A percentile compares a stretch with the other conserved stretches of the same genome.
These are phyloP conservation scores for Diutina catenulata DNA, from an alignment of 1,139 yeast genomes.

Conservation along the genomic window DNA sequence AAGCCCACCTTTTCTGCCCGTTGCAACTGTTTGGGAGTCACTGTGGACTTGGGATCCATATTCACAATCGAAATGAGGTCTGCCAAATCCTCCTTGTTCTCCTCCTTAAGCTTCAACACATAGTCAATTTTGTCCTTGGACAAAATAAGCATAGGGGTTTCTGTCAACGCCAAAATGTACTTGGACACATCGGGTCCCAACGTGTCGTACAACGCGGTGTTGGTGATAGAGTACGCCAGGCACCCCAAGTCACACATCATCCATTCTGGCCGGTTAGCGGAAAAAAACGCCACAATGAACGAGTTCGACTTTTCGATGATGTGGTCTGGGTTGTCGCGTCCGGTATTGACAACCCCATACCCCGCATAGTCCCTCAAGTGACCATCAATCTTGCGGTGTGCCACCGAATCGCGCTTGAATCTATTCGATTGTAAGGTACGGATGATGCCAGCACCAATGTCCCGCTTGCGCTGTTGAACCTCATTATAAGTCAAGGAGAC, in stretches of 20 bases:
- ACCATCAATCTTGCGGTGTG: constrained; percentile 17
- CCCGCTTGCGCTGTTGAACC: constrained; percentile 28
- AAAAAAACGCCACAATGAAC: constrained; percentile 41
- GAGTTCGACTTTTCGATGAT: constrained; percentile 7
- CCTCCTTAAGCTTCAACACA: constrained; percentile 25
- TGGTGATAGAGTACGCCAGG: constrained; percentile 35
- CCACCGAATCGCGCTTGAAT: constrained; percentile 18
- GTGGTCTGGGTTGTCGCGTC: constrained; percentile 8
- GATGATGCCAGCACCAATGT: constrained; percentile 57
- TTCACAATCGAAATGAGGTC: constrained; percentile 29
- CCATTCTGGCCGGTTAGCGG: constrained; percentile 53
- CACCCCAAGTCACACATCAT: constrained; percentile 48
- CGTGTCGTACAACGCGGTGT: constrained; percentile 56
- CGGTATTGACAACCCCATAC: constrained; percentile 13
- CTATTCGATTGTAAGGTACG: constrained; percentile 35
- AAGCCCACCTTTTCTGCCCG: constrained; percentile 10
- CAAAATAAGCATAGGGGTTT: constrained; percentile 41
- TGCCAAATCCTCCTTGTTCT: constrained; percentile 17
- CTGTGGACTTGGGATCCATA: constrained; percentile 19
- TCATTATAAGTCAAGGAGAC: constrained; percentile 31
- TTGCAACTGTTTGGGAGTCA: neutral
- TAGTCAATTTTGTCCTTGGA: constrained; percentile 36
- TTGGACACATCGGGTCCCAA: constrained; percentile 49
- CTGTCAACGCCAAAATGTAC: constrained; percentile 45
- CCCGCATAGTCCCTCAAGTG: constrained; percentile 15